Evolutionary conservation across 2,329 filamentous ascomycete species (phyloP).

Genomic region (Beauveria caledonica): DNA sequence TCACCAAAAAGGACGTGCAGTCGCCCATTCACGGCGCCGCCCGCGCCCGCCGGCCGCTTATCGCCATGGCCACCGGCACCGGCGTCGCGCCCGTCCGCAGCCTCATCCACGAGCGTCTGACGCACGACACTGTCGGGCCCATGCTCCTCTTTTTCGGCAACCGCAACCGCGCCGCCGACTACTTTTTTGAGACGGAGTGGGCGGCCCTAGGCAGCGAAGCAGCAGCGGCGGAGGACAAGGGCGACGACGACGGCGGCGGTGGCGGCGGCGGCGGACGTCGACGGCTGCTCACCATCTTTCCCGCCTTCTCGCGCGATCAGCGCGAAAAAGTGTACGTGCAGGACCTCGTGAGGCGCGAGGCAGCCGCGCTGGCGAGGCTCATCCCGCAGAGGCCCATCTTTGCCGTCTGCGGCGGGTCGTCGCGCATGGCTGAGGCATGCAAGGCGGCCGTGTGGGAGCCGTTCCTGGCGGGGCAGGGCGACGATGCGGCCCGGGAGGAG

Average conservation of each 20-base stretch:
- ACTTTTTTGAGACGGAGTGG: conserved; percentile 78
- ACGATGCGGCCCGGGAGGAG: conserved; percentile 26
- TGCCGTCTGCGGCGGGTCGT: conserved; percentile 47
- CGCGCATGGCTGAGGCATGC: conserved; percentile 50
- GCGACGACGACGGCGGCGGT: no score
- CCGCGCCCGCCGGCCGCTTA: conserved; percentile 44
- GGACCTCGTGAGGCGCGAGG: conserved; percentile 40
- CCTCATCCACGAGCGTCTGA: conserved; percentile 65
- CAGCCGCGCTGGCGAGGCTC: conserved; percentile 22
- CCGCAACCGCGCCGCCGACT: conserved; percentile 66
- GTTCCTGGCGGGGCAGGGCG: conserved; percentile 28
- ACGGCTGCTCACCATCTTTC: conserved; percentile 24
- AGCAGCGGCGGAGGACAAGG: background rate
- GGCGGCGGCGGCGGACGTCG: no score
- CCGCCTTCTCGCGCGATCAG: conserved; percentile 43
- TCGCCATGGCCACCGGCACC: conserved; percentile 79
- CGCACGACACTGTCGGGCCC: conserved; percentile 22
- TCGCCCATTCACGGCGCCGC: conserved; percentile 32
- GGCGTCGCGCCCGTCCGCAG: conserved; percentile 79
- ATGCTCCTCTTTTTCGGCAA: conserved; percentile 76
- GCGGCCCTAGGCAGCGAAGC: conserved; percentile 16
- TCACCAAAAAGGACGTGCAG: conserved; percentile 47
- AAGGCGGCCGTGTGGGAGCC: conserved; percentile 43
- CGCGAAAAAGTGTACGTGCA: conserved; percentile 48
- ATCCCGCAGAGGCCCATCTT: conserved; percentile 37